A percentile compares a stretch with the other conserved stretches of the same genome.
Conservation (phyloP, 2,329 filamentous ascomycete species). For the Trichoderma koningii region DNA sequence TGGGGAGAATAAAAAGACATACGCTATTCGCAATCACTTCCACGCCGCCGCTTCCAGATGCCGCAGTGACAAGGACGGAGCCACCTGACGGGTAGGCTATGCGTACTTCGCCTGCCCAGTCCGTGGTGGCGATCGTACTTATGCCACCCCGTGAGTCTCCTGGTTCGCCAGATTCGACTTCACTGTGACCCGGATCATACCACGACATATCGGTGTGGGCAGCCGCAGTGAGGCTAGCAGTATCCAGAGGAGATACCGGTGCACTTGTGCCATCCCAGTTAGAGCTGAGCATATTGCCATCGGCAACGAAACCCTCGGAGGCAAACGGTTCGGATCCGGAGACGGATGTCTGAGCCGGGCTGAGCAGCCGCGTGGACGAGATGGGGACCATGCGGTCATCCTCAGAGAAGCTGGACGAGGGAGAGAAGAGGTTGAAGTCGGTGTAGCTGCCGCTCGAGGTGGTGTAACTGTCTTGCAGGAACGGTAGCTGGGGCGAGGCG, state of each 20-base stretch:
- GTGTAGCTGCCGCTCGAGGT: conserved; percentile 45
- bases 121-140: not conserved
- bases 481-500: conserved; percentile 40
- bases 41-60: not conserved
- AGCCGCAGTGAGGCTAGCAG: not conserved
- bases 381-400: conserved; percentile 49
- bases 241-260: conserved; percentile 10
- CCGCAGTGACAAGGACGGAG: not conserved
- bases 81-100: conserved; percentile 8
- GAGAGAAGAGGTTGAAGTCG: conserved; percentile 60
- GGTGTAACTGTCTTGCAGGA: conserved; percentile 36
- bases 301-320: not conserved
- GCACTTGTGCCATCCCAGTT: conserved; percentile 14
- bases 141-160: not conserved
- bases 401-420: conserved; percentile 50
- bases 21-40: conserved; percentile 28
- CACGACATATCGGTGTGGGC: conserved; percentile 2
- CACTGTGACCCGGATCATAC: conserved; percentile 18
- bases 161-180: not conserved
- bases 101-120: conserved; percentile 2
- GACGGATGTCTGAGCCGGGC: conserved; percentile 20
- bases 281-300: not conserved
- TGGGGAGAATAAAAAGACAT: conserved; percentile 22
- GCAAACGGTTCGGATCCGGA: not conserved
- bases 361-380: conserved; percentile 26